Evolutionary conservation across 768 basidiomycete genomes (phyloP).

Genomic region (Russula dissimulans): DNA sequence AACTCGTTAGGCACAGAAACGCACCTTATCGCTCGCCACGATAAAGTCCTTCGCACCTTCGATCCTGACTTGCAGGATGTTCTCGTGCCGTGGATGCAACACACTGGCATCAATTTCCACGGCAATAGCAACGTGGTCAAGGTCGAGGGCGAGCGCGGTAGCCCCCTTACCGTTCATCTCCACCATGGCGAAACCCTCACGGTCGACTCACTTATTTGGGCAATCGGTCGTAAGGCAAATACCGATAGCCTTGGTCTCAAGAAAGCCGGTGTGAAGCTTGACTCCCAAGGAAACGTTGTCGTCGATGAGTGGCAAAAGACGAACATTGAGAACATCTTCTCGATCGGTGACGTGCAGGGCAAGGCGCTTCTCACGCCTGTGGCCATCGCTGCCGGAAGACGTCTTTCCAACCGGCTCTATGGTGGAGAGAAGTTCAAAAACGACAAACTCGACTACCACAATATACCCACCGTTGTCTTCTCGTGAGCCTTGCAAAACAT

Average conservation of each 20-base stretch:
- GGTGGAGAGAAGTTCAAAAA: constrained; percentile 79
- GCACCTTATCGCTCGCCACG: constrained; percentile 83
- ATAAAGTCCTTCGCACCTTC: constrained; percentile 87
- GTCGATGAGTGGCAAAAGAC: constrained; percentile 92
- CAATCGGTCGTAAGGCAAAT: constrained; percentile 80
- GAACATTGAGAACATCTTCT: constrained; percentile 55
- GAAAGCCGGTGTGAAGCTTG: constrained; percentile 62
- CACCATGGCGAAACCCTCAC: constrained; percentile 69
- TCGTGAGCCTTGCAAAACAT: constrained; percentile 49
- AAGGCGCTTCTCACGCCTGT: constrained; percentile 93
- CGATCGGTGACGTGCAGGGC: constrained; percentile 90
- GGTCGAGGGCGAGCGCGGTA: constrained; percentile 66
- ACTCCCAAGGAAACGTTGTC: constrained; percentile 73
- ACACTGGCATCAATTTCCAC: constrained; percentile 88
- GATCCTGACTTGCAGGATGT: constrained; percentile 80
- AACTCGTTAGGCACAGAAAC: constrained; percentile 87
- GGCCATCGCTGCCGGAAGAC: constrained; percentile 90
- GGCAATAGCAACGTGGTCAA: constrained; percentile 63
- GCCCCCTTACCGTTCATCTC: constrained; percentile 65
- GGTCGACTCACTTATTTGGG: constrained; percentile 87
- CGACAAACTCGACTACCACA: constrained; percentile 79
- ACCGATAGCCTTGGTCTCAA: constrained; percentile 75
- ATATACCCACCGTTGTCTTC: constrained; percentile 95
- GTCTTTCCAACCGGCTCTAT: constrained; percentile 83
- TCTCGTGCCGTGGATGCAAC: constrained; percentile 85